A percentile compares a stretch with the other conserved stretches of the same genome.
These are phyloP conservation scores for Clonostachys rosea DNA, from an alignment of 2,329 filamentous ascomycete species.

Conservation along the genomic window DNA sequence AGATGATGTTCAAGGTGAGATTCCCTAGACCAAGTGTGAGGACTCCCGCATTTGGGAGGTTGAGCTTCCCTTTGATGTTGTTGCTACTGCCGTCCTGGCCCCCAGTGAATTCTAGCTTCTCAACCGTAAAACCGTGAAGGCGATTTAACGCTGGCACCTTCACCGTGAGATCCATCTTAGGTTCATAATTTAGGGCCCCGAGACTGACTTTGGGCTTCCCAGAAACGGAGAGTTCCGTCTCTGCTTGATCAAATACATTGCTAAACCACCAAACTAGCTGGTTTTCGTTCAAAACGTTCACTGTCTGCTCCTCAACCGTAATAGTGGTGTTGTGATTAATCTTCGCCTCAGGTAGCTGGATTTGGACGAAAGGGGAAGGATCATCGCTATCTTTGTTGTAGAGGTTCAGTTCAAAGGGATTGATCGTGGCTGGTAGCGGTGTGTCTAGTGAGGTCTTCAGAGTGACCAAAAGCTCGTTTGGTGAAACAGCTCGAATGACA, in stretches of 20 bases:
- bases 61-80: slow-evolving; percentile 35
- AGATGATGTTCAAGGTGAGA: slow-evolving; percentile 35
- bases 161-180: slow-evolving; percentile 34
- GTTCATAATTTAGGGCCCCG: slow-evolving; percentile 26
- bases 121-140: slow-evolving; percentile 29
- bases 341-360: slow-evolving; percentile 20
- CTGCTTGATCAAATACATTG: slow-evolving; percentile 27
- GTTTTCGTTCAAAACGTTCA: slow-evolving; percentile 26
- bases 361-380: slow-evolving; percentile 10
- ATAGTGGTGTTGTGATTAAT: slow-evolving; percentile 29
- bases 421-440: slow-evolving; percentile 28
- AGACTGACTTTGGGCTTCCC: slow-evolving; percentile 30
- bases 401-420: slow-evolving; percentile 29
- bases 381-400: slow-evolving; percentile 28
- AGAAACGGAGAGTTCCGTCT: slow-evolving; percentile 27
- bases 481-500: slow-evolving; percentile 22
- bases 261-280: slow-evolving; percentile 33
- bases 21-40: slow-evolving; percentile 39
- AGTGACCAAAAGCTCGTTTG: slow-evolving; percentile 23
- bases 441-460: slow-evolving; percentile 28
- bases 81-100: slow-evolving; percentile 26
- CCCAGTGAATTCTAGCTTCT: slow-evolving; percentile 29
- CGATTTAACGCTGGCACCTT: slow-evolving; percentile 30
- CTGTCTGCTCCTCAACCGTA: slow-evolving; percentile 22
- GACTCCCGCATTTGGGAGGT: slow-evolving; percentile 36